Evolutionary conservation across 176 grass and related monocot species (phyloP), one percentile per base, ranked within the genome.

Genomic region (Tillandsia leiboldiana): DNA sequence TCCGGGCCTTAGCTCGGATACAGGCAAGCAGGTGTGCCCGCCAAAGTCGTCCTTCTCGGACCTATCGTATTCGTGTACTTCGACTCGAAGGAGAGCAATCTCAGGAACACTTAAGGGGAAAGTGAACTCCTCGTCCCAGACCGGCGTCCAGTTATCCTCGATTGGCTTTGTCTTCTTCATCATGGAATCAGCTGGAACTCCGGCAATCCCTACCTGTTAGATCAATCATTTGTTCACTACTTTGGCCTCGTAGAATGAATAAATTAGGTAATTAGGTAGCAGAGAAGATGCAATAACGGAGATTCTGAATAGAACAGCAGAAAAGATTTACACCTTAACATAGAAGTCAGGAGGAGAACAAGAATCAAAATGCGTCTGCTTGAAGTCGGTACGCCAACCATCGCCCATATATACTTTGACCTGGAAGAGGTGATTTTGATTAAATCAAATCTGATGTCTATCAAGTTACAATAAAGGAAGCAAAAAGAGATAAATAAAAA

Each of bases 301-400:
- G 33, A 42, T 42, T 42, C 33, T 0, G 33, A 7, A 42, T 42
- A 42, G 33, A 42, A 42, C 0, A 42, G 33, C 33, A 42, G 33
- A 42, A 6, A 42, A 42, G 33, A 6, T 42, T 42, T 42, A 42
- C 33, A 96, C 92, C 84, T 84, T 87, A 56, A 71, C 73, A 73
- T 96, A 92, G 50, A 96, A 96, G 80, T 96, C 92, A 14, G 92
- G 92, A 87, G 92, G 92, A 14, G 92, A 96, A 73, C 89, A 96
- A 50, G 77, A 2, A 64, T 96, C 93, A 52, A 96, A 96, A 74
- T 92, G 77, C 64, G 86, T 89, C 73, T 88, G 75, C 50, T 85
- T 87, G 69, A 96, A 96, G 66, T 96, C 93, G 2, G 75, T 65
- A 50, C 82, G 81, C 93, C 93, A 92, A 33, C 93, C 93, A 42